Base-by-base conservation (phyloP, 306 rosid species). In the Rubus parviflorus region DNA sequence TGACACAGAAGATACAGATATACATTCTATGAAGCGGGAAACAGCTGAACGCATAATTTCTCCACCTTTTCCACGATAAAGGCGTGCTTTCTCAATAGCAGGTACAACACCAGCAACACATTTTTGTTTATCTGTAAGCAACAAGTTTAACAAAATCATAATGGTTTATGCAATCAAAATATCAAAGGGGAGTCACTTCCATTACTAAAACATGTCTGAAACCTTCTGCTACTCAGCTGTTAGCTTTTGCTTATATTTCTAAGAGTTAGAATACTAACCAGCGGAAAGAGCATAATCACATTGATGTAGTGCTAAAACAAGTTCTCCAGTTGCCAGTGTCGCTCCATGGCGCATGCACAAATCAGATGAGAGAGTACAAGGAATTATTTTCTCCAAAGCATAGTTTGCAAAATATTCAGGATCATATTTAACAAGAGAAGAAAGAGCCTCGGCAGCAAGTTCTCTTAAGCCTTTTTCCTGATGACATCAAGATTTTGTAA, bases 11-110 rank as follows among this genome's bases (percentile, higher is more conserved):
- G 80, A 85, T 67, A 82, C 14, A 19, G 99, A 90, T 70, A 95
- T 84, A 53, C 97, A 92, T 85, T 89, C 96, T 20, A 90, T 92
- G 85, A 89, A 90, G 56, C 89, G 97, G 22, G 99, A 95, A 81
- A 92, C 99, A 85, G 99, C 90, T 65, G 91, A 81, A 40, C 94
- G 99, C 97, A 95, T 92, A 82, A 95, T 92, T 86, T 92, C 97
- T 80, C 99, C 97, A 80, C 99, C 99, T 86, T 90, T 95, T 82
- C 99, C 97, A 75, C 97, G 92, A 85, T 92, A 95, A 78, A 92
- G 90, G 3, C 96, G 91, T 76, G 96, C 99, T 86, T 92, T 95
- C 88, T 89, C 97, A 58, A 92, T 92, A 46, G 91, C 89, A 67
- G 97, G 96, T 76, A 92, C 92, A 47, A 92, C 86, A 68, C 89